phyloP scores from a whole-genome alignment of 768 basidiomycete species.

The Neoboletus subvelutipes region DNA sequence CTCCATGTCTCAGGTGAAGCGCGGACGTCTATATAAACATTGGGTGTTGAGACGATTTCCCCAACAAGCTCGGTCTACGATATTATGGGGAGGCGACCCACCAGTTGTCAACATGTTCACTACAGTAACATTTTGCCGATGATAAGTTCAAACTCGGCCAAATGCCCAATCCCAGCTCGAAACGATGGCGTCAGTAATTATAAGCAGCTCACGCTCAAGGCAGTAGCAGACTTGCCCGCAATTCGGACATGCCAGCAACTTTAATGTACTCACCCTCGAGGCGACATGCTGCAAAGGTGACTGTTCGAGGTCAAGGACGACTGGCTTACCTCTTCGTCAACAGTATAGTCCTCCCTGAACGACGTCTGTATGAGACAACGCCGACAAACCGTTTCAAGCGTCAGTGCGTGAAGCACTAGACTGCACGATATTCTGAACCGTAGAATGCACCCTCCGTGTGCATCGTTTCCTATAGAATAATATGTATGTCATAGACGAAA shows the following conservation, averaged over 20 bases:
- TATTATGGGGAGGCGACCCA: slow-evolving; percentile 25
- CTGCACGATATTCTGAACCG: too few relatives aligned
- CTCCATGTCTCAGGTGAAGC: not conserved
- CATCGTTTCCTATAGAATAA: too few relatives aligned
- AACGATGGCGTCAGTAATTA: not conserved
- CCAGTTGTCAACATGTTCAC: slow-evolving; percentile 45
- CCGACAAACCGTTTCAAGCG: too few relatives aligned
- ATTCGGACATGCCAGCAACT: too few relatives aligned
- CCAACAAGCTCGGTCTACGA: not conserved
- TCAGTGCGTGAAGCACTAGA: too few relatives aligned
- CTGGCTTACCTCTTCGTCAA: slow-evolving; percentile 35
- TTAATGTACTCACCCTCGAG: too few relatives aligned
- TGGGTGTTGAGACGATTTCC: not conserved
- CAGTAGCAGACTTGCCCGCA: too few relatives aligned
- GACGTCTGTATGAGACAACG: too few relatives aligned
- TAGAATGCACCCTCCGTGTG: too few relatives aligned
- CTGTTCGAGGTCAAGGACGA: not conserved
- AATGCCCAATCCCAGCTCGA: slow-evolving; percentile 92
- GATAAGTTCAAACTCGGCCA: slow-evolving; percentile 79
- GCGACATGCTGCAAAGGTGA: not conserved
- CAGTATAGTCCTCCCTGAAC: too few relatives aligned
- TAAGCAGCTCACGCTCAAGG: not conserved
- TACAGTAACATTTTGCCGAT: slow-evolving; percentile 40
- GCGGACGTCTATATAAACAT: not conserved
- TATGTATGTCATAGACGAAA: too few relatives aligned